These are phyloP conservation scores for Sechiopsis laciniata DNA, from an alignment of 306 rosid species.

Conservation along the genomic window DNA sequence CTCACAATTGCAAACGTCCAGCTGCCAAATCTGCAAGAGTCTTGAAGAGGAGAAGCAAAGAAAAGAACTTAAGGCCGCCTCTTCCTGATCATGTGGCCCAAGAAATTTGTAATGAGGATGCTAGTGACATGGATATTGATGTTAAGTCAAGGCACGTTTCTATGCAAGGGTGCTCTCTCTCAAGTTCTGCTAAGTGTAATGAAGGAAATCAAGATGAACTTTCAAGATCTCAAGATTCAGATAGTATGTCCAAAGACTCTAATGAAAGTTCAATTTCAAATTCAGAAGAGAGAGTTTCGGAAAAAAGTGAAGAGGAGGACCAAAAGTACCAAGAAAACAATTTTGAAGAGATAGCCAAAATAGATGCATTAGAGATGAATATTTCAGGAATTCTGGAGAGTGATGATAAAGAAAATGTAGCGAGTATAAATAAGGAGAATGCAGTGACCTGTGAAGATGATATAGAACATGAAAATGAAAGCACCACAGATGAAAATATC, in stretches of 20 bases:
- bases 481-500: conserved; percentile 41
- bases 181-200: conserved; percentile 28
- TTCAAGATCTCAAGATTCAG: conserved; percentile 18
- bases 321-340: conserved; percentile 25
- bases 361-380: conserved; percentile 26
- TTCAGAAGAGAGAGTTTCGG: conserved; percentile 24
- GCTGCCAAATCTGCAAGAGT: conserved; percentile 33
- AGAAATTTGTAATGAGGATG: conserved; percentile 31
- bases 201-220: conserved; percentile 21
- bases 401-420: conserved; percentile 26
- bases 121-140: conserved; percentile 53
- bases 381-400: conserved; percentile 25
- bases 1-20: conserved; percentile 33
- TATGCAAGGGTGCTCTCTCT: conserved; percentile 30
- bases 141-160: conserved; percentile 50
- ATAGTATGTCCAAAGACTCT: conserved; percentile 29
- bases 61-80: conserved; percentile 32
- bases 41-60: conserved; percentile 40
- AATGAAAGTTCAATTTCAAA: conserved; percentile 27
- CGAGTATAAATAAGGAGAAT: conserved; percentile 32
- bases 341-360: conserved; percentile 25
- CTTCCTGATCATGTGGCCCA: conserved; percentile 20
- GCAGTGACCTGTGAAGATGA: conserved; percentile 29
- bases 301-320: conserved; percentile 21
- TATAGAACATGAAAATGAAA: conserved; percentile 36